Evolutionary conservation across 2,329 filamentous ascomycete species (phyloP).

Genomic region (Fusarium staphyleae): DNA sequence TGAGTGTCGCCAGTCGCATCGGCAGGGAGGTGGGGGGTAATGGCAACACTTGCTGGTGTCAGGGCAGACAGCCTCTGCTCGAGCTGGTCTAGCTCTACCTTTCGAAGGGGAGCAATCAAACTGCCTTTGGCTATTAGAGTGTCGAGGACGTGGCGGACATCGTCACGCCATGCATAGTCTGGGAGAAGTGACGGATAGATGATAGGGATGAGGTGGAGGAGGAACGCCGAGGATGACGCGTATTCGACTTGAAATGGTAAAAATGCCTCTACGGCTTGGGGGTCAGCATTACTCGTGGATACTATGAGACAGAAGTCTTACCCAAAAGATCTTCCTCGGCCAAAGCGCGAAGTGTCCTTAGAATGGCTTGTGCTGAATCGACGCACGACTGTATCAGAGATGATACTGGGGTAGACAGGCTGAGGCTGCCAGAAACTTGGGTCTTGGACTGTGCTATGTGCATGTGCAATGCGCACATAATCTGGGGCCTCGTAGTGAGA

Average conservation of each 20-base stretch:
- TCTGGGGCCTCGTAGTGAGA: slow-evolving; percentile 42
- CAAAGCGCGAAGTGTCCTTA: slow-evolving; percentile 38
- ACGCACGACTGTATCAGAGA: slow-evolving; percentile 43
- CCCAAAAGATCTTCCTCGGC: slow-evolving; percentile 43
- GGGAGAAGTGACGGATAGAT: slow-evolving; percentile 47
- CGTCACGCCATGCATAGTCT: slow-evolving; percentile 47
- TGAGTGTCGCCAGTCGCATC: not conserved
- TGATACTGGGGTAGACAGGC: slow-evolving; percentile 36
- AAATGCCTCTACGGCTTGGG: slow-evolving; percentile 40
- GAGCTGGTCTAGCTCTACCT: slow-evolving; percentile 48
- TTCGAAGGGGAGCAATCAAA: slow-evolving; percentile 48
- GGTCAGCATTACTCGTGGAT: not conserved
- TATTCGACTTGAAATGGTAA: slow-evolving; percentile 52
- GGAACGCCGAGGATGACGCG: slow-evolving; percentile 51
- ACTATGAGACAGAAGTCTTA: not conserved
- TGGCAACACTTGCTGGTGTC: slow-evolving; percentile 37
- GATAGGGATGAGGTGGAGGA: slow-evolving; percentile 47
- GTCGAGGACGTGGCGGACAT: slow-evolving; percentile 48
- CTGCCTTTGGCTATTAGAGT: slow-evolving; percentile 49
- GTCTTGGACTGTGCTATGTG: slow-evolving; percentile 40
- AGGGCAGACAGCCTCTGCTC: slow-evolving; percentile 48
- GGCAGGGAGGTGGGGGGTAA: not conserved
- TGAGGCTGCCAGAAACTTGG: slow-evolving; percentile 24
- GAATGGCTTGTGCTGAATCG: slow-evolving; percentile 40
- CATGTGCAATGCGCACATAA: slow-evolving; percentile 46